Percentiles rank a stretch among this genome's conserved stretches.
Evolutionary conservation across 805 yeast species (phyloP).

Genomic region (Pichia manshurica): DNA sequence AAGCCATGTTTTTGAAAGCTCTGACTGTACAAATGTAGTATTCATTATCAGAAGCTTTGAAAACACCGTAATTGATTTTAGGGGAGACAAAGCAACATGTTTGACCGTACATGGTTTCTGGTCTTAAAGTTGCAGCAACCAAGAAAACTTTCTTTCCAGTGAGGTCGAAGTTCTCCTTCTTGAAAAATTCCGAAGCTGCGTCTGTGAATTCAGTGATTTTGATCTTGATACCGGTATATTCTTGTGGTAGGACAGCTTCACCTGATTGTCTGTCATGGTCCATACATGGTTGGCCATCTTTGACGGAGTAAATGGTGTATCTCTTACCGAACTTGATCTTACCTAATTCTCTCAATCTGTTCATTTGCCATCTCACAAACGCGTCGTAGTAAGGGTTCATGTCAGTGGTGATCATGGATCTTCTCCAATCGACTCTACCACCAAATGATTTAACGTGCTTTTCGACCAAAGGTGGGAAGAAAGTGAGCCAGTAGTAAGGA

Average conservation of each 20-base stretch:
- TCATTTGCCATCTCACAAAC: slow-evolving; percentile 95
- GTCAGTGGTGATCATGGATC: slow-evolving; percentile 92
- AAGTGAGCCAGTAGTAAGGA: slow-evolving; percentile 82
- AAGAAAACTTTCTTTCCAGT: slow-evolving; percentile 63
- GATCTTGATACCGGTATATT: slow-evolving; percentile 90
- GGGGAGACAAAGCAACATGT: slow-evolving; percentile 97
- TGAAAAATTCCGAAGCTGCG: slow-evolving; percentile 49
- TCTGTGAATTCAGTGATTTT: slow-evolving; percentile 54
- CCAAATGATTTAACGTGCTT: slow-evolving; percentile 77
- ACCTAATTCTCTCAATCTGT: slow-evolving; percentile 73
- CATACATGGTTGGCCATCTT: slow-evolving; percentile 99
- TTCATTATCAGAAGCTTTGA: slow-evolving; percentile 72
- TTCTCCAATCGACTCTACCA: slow-evolving; percentile 96
- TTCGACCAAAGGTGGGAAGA: slow-evolving; percentile 87
- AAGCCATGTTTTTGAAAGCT: slow-evolving; percentile 95
- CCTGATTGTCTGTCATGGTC: slow-evolving; percentile 97
- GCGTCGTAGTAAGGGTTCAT: slow-evolving; percentile 93
- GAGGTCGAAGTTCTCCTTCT: slow-evolving; percentile 41
- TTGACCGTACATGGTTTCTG: slow-evolving; percentile 99
- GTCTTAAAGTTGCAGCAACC: slow-evolving; percentile 96
- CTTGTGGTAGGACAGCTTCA: slow-evolving; percentile 96
- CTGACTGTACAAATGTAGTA: slow-evolving; percentile 85
- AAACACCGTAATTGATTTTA: slow-evolving; percentile 85
- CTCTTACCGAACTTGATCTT: slow-evolving; percentile 98
- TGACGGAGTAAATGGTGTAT: slow-evolving; percentile 93